phyloP scores from a whole-genome alignment of 164 flowering plant genomes.

The Magnolia changhungtana region DNA sequence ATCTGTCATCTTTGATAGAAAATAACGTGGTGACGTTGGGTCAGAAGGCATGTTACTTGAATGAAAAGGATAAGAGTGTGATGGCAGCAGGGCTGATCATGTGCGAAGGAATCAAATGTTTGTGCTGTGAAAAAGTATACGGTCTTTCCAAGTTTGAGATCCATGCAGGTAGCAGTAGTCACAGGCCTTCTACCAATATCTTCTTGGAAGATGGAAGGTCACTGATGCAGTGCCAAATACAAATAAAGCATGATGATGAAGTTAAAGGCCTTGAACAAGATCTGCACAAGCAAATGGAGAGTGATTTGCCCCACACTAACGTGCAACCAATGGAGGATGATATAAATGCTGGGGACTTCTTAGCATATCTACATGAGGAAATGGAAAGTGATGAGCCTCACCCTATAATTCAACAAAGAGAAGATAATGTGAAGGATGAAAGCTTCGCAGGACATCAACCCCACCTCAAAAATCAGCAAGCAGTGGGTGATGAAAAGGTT shows the following conservation, averaged over 20 bases:
- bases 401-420: not conserved
- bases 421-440: not conserved
- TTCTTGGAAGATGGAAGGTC: slow-evolving; percentile 81
- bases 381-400: slow-evolving; percentile 55
- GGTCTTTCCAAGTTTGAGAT: slow-evolving; percentile 44
- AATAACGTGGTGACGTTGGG: slow-evolving; percentile 54
- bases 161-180: slow-evolving; percentile 59
- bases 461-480: too few species aligned
- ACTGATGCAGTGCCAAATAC: slow-evolving; percentile 58
- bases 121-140: slow-evolving; percentile 58
- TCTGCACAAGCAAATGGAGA: slow-evolving; percentile 31
- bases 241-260: slow-evolving; percentile 24
- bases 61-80: slow-evolving; percentile 18
- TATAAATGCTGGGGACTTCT: slow-evolving; percentile 13
- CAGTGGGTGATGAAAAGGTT: not conserved
- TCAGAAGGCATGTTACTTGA: slow-evolving; percentile 31
- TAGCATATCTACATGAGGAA: not conserved
- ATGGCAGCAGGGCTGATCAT: slow-evolving; percentile 51
- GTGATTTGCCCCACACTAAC: slow-evolving; percentile 35
- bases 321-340: not conserved
- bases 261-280: slow-evolving; percentile 9
- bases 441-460: not conserved
- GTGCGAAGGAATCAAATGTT: slow-evolving; percentile 75
- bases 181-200: slow-evolving; percentile 53
- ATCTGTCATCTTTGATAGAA: slow-evolving; percentile 80